These are phyloP conservation scores for Sherardia arvensis DNA, from an alignment of 257 asterid species.

Conservation along the genomic window DNA sequence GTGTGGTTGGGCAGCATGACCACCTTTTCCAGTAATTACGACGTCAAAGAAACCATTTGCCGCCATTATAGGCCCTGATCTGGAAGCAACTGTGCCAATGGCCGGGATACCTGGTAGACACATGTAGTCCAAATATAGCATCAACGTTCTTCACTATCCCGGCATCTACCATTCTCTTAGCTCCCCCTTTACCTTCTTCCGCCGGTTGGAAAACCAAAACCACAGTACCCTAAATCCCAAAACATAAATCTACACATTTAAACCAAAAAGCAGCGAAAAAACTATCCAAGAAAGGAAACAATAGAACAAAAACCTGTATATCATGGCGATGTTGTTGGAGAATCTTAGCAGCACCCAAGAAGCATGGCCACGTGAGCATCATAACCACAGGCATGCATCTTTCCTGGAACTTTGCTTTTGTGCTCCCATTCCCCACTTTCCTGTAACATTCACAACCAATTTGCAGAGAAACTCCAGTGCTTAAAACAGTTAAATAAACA, in stretches of 20 bases:
- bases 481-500: not conserved
- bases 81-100: conserved; percentile 30
- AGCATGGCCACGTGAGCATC: conserved; percentile 75
- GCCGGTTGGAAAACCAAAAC: conserved; percentile 73
- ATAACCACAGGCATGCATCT: conserved; percentile 80
- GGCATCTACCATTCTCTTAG: conserved; percentile 49
- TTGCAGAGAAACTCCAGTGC: not conserved
- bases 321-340: conserved; percentile 36
- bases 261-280: not conserved
- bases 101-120: conserved; percentile 23
- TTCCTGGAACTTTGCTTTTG: conserved; percentile 58
- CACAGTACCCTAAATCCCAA: conserved; percentile 46
- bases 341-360: conserved; percentile 69
- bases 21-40: conserved; percentile 53
- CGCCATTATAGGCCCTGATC: conserved; percentile 50
- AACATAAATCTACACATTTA: not conserved
- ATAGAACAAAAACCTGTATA: conserved; percentile 32
- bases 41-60: conserved; percentile 59
- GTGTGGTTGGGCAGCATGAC: conserved; percentile 72
- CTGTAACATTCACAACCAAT: conserved; percentile 19
- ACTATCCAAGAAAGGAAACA: not conserved
- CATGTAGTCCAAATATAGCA: conserved; percentile 60
- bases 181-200: conserved; percentile 73
- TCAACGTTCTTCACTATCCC: conserved; percentile 43
- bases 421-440: conserved; percentile 69